Evolutionary conservation across 1,139 yeast species (phyloP).

Genomic region (Taphrina betulina): DNA sequence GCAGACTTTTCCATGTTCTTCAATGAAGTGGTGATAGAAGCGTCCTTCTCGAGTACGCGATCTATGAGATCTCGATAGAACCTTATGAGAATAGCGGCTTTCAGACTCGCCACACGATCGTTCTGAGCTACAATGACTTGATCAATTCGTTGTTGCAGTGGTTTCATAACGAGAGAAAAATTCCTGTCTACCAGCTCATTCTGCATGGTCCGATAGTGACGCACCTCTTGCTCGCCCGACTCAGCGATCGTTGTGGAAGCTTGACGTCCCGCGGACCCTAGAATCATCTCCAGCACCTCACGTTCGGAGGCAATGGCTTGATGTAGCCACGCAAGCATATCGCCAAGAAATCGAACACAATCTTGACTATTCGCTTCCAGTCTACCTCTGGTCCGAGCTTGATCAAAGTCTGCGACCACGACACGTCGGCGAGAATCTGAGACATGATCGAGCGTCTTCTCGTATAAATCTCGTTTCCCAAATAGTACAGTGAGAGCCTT

Average conservation of each 20-base stretch:
- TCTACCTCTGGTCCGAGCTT: conserved; percentile 57
- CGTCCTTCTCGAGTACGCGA: conserved; percentile 45
- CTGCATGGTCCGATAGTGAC: conserved; percentile 16
- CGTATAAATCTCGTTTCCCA: conserved; percentile 46
- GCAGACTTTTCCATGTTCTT: conserved; percentile 35
- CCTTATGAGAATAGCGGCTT: conserved; percentile 61
- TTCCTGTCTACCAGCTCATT: conserved; percentile 22
- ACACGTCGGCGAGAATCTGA: conserved; percentile 43
- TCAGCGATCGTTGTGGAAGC: background rate
- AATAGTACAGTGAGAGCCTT: conserved; percentile 43
- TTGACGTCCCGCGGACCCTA: conserved; percentile 46
- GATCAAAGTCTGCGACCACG: conserved; percentile 50
- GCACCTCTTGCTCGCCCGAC: conserved; percentile 3
- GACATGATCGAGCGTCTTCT: conserved; percentile 43
- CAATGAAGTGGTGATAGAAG: conserved; percentile 16
- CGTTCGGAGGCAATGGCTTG: conserved; percentile 84
- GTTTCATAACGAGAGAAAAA: conserved; percentile 20
- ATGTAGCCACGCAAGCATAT: conserved; percentile 84
- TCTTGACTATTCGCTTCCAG: conserved; percentile 72
- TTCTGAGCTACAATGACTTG: conserved; percentile 68
- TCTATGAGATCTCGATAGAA: conserved; percentile 69
- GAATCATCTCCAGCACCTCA: conserved; percentile 64
- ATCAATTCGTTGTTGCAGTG: conserved; percentile 51
- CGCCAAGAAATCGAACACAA: conserved; percentile 79
- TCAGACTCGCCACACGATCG: conserved; percentile 56